Base-by-base conservation (phyloP, 78 protist genomes). In the Trichosphaerium sp. region DNA sequence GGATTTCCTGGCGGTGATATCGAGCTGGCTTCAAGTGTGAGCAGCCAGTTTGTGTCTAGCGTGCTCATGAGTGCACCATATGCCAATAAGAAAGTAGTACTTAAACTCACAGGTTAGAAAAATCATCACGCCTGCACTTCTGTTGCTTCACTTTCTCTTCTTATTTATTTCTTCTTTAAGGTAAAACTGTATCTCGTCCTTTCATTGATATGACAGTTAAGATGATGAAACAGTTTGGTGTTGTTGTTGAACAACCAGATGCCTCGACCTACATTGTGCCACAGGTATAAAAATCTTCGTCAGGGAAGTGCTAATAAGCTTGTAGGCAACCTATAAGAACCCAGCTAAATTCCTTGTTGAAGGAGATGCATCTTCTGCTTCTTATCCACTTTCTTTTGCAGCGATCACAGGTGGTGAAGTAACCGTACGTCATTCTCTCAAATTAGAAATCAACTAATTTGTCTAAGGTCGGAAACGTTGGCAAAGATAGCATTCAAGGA, bases 321-420 rank as follows among this genome's bases (percentile, higher is more conserved):
- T 21, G 61, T 14, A 56, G 15, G 14, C 23, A 25, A 29, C 15
- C 18, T 56, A 18, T 12, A 29, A 56, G 18, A 32, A 32, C 18
- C 43, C 43, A 8, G 65, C 31, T n/a, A n/a, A n/a, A 5, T n/a
- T 54, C 10, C 29, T 10, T 10, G 71, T 78, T 25, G 83, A 77
- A 42, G 51, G 63, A 8, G 90, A 85, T 54, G 90, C 86, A 5
- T 70, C 81, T 18, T 59, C 79, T 6, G 74, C 87, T n/a, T 76
- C 83, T 5, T 85, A 85, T 49, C 91, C 91, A n/a, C 69, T 85
- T 37, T 85, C 91, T 21, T 56, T 79, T 29, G 85, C 87, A 11
- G 91, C 91, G 15, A 63, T 85, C 61, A 56, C 78, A 8, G 80
- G 81, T 5, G 57, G 71, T 21, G 68, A 21, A 8, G 52, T 42